These are phyloP conservation scores for Blastocystis sp. DNA, from an alignment of 352 stramenopile genomes.

Conservation along the genomic window DNA sequence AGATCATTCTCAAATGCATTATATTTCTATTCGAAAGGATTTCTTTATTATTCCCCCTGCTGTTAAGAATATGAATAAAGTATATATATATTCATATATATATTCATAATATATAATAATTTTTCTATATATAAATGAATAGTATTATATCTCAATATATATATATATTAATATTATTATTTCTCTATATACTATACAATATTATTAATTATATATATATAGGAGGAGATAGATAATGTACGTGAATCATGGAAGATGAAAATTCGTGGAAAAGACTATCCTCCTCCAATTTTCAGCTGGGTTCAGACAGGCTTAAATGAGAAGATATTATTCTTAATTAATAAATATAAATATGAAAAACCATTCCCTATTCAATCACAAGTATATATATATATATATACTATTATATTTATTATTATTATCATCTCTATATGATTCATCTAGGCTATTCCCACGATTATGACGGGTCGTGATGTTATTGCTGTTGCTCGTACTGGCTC, in stretches of 20 bases:
- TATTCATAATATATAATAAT: no score
- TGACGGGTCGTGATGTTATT: conserved; percentile 93
- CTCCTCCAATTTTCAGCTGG: conserved; percentile 79
- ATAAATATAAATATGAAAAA: conserved; percentile 68
- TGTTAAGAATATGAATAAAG: conserved; percentile 63
- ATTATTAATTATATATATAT: not conserved
- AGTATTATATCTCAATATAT: no score
- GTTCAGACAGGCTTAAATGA: conserved; percentile 84
- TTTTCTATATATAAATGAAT: no score
- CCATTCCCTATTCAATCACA: conserved; percentile 92
- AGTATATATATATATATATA: conserved; percentile 20
- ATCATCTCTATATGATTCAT: conserved; percentile 3
- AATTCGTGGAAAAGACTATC: conserved; percentile 81
- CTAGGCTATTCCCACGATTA: conserved; percentile 77
- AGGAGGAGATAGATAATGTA: conserved; percentile 48
- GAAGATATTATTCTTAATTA: conserved; percentile 67
- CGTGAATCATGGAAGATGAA: conserved; percentile 74
- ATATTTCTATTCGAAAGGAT: conserved; percentile 89
- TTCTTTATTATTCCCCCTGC: conserved; percentile 85
- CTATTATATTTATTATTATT: no score
- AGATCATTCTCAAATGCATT: conserved; percentile 81
- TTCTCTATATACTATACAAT: no score
- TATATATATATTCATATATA: conserved; percentile 45
- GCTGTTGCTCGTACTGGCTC: conserved; percentile 92
- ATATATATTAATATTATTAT: not conserved